Evolutionary conservation across 2,329 filamentous ascomycete genomes (phyloP).

Genomic region (Sphaerulina vaccinii): DNA sequence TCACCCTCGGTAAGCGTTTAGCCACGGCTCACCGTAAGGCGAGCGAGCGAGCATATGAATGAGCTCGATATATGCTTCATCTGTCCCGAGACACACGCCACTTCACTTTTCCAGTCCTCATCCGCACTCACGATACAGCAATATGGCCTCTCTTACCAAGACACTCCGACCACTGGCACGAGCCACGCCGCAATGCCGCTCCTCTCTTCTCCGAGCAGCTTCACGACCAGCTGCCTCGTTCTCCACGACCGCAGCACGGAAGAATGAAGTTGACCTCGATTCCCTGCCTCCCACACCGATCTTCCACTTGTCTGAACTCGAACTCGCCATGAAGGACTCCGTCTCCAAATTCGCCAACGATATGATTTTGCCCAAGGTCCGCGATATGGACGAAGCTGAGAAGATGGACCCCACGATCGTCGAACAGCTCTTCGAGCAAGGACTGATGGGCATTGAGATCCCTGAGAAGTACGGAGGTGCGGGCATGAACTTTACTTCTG

Average conservation of each 20-base stretch:
- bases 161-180: constrained; percentile 37
- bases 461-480: constrained; percentile 95
- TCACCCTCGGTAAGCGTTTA: no score
- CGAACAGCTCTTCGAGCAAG: constrained; percentile 94
- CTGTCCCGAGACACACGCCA: no score
- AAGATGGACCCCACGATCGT: constrained; percentile 84
- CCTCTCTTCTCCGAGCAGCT: neutral
- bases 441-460: constrained; percentile 95
- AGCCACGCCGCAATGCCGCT: constrained; percentile 25
- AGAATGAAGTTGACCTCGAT: constrained; percentile 58
- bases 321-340: constrained; percentile 82
- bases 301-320: constrained; percentile 85
- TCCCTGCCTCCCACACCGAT: constrained; percentile 88
- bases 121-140: neutral
- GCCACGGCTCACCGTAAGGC: no score
- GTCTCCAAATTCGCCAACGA: constrained; percentile 90
- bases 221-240: constrained; percentile 30
- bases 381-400: constrained; percentile 97
- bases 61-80: no score
- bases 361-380: constrained; percentile 82
- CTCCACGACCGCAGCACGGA: constrained; percentile 44
- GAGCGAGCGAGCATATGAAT: no score
- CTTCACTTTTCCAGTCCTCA: neutral
- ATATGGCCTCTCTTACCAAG: constrained; percentile 36
- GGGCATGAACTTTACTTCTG: constrained; percentile 97